phyloP scores from a whole-genome alignment of 768 basidiomycete species.

The Xerocomus potaroensis region DNA sequence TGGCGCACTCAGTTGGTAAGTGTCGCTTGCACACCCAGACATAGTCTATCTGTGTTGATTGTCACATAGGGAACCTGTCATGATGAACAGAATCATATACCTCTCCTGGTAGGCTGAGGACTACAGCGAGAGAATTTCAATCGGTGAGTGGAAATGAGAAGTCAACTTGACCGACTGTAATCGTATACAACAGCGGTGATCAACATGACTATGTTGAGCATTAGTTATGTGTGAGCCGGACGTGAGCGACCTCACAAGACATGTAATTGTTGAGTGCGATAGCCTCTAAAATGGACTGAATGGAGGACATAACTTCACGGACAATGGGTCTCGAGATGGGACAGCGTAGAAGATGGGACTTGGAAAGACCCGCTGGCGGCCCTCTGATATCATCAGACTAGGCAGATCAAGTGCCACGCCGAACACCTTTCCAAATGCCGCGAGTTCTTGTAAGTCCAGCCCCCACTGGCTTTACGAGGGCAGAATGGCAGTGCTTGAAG shows the following conservation, averaged over 20 bases:
- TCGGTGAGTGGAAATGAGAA: neutral
- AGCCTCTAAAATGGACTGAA: neutral
- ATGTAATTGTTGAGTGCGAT: neutral
- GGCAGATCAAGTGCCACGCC: too few relatives aligned
- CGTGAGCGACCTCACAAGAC: neutral
- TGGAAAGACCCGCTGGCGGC: too few relatives aligned
- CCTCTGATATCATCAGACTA: too few relatives aligned
- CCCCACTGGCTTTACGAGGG: too few relatives aligned
- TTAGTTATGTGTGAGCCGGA: neutral
- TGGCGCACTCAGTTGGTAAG: neutral
- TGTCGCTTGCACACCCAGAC: neutral
- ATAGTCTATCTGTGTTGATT: neutral
- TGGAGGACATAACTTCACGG: too few relatives aligned
- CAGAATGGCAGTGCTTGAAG: too few relatives aligned
- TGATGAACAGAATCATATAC: neutral
- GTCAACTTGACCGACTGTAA: neutral
- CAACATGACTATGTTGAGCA: neutral
- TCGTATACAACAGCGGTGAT: neutral
- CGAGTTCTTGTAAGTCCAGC: too few relatives aligned
- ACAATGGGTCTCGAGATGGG: too few relatives aligned
- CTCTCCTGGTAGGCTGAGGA: conserved; percentile 1
- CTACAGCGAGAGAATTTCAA: neutral
- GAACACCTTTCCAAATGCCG: too few relatives aligned
- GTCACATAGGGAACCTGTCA: neutral
- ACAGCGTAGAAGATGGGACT: too few relatives aligned